These are phyloP conservation scores for Suillus weaverae DNA, from an alignment of 768 basidiomycete genomes.

Conservation along the genomic window DNA sequence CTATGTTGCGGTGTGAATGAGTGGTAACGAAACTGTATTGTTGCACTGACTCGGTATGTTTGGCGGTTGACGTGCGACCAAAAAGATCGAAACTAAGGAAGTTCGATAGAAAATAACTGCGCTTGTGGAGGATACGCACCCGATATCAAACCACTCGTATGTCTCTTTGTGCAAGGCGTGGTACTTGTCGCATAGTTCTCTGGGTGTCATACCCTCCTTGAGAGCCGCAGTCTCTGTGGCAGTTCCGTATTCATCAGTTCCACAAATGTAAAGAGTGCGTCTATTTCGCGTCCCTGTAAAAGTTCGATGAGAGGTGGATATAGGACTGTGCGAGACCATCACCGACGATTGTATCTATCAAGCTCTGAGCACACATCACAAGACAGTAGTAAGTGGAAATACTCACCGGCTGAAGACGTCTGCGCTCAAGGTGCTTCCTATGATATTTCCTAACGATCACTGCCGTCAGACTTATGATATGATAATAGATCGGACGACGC, in stretches of 20 bases:
- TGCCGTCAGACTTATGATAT: background rate
- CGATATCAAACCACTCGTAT: slow-evolving; percentile 97
- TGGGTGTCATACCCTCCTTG: slow-evolving; percentile 80
- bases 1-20: slow-evolving; percentile 37
- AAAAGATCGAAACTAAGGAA: slow-evolving; percentile 85
- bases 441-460: slow-evolving; percentile 67
- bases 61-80: slow-evolving; percentile 87
- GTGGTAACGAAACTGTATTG: background rate
- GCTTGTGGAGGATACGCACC: slow-evolving; percentile 43
- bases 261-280: slow-evolving; percentile 92
- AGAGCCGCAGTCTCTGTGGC: slow-evolving; percentile 97
- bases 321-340: slow-evolving; percentile 23
- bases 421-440: slow-evolving; percentile 94
- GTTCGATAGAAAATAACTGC: background rate
- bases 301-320: background rate
- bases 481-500: slow-evolving; percentile 26
- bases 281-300: slow-evolving; percentile 68
- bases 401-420: slow-evolving; percentile 93
- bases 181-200: slow-evolving; percentile 89
- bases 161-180: slow-evolving; percentile 85
- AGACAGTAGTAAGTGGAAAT: background rate
- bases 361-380: background rate
- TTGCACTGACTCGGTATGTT: slow-evolving; percentile 77
- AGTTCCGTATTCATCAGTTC: slow-evolving; percentile 99
- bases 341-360: slow-evolving; percentile 61